Evolutionary conservation across 345 rosid species (phyloP).

Genomic region (Microthlaspi erraticum): DNA sequence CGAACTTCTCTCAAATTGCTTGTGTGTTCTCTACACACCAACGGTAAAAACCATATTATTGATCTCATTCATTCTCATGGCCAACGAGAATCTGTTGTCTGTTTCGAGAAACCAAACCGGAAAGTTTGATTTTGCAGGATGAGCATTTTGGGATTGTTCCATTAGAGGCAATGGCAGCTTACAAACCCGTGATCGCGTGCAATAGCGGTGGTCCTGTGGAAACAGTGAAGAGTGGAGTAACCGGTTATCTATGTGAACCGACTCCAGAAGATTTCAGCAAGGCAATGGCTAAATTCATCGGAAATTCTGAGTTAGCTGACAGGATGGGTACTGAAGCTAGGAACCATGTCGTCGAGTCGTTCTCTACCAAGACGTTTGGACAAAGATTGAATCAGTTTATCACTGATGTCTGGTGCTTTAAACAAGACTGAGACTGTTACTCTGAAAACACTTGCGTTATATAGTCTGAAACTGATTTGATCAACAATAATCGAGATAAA

Average conservation of each 20-base stretch:
- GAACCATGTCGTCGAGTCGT: slow-evolving; percentile 50
- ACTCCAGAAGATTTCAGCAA: slow-evolving; percentile 53
- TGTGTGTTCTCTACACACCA: slow-evolving; percentile 73
- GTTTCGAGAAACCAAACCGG: not conserved
- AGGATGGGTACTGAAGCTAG: slow-evolving; percentile 62
- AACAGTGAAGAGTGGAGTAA: slow-evolving; percentile 56
- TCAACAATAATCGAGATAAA: slow-evolving; percentile 12
- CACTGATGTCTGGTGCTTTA: slow-evolving; percentile 41
- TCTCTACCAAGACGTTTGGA: slow-evolving; percentile 63
- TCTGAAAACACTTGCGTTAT: not conserved
- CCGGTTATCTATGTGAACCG: slow-evolving; percentile 68
- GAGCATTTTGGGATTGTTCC: slow-evolving; percentile 83
- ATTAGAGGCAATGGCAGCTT: slow-evolving; percentile 78
- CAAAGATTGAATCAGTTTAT: slow-evolving; percentile 60
- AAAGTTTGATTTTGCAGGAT: slow-evolving; percentile 49
- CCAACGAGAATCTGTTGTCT: slow-evolving; percentile 20
- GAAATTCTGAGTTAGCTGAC: slow-evolving; percentile 55
- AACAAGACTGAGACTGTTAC: slow-evolving; percentile 42
- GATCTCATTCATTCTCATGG: slow-evolving; percentile 49
- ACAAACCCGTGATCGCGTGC: slow-evolving; percentile 79
- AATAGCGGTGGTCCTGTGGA: slow-evolving; percentile 75
- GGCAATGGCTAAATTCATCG: slow-evolving; percentile 64
- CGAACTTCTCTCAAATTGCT: slow-evolving; percentile 63
- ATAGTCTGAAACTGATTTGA: slow-evolving; percentile 1
- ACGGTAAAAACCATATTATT: no score